Evolutionary conservation across 2,329 filamentous ascomycete genomes (phyloP).

Genomic region (Sclerotinia nivalis): DNA sequence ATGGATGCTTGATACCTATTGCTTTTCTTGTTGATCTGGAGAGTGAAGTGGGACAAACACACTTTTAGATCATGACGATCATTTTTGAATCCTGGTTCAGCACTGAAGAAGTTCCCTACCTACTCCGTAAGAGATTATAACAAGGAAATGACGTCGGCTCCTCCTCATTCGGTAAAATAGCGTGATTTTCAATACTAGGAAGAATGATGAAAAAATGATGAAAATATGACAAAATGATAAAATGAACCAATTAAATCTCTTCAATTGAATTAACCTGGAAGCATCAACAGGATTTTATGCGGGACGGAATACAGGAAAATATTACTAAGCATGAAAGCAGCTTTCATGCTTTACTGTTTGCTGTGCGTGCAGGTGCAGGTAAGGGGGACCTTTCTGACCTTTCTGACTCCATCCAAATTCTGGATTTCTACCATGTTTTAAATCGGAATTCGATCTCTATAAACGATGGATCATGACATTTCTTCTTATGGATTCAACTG

Average conservation of each 20-base stretch:
- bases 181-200: background rate
- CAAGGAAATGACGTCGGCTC: constrained; percentile 17
- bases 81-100: background rate
- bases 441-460: background rate
- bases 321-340: too few species aligned
- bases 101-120: too few species aligned
- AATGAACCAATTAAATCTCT: background rate
- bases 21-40: constrained; percentile 13
- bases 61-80: constrained; percentile 10
- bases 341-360: too few species aligned
- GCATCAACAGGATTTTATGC: background rate
- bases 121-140: background rate
- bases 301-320: too few species aligned
- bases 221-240: background rate
- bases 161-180: background rate
- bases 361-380: too few species aligned
- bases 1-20: background rate
- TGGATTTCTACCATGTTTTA: too few species aligned
- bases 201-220: background rate
- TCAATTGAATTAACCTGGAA: background rate
- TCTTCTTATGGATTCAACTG: background rate
- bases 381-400: too few species aligned
- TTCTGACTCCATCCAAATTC: too few species aligned
- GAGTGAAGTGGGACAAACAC: background rate
- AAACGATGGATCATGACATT: background rate